phyloP scores from a whole-genome alignment of 305 asterid species.

The Petunia hybrid region DNA sequence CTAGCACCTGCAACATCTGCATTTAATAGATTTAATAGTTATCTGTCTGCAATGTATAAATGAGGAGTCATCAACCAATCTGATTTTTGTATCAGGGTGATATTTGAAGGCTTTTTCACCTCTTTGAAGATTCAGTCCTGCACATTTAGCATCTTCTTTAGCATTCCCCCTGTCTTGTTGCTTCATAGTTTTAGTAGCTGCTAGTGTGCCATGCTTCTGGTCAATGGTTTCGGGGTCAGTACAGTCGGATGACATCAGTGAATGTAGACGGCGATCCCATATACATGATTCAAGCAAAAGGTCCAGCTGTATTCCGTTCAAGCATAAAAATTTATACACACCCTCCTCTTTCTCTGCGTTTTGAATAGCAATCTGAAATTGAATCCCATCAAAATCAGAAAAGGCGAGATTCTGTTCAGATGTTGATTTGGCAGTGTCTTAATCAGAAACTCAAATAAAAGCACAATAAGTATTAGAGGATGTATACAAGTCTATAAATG shows the following conservation, averaged over 20 bases:
- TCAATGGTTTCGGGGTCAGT: conserved; percentile 41
- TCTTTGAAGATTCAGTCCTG: too few species aligned
- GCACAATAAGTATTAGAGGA: too few species aligned
- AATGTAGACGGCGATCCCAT: conserved; percentile 84
- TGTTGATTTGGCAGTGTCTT: not conserved
- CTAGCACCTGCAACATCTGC: conserved; percentile 39
- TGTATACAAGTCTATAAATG: too few species aligned
- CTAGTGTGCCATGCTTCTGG: conserved; percentile 30
- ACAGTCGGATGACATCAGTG: conserved; percentile 61
- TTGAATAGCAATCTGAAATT: conserved; percentile 60
- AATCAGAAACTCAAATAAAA: too few species aligned
- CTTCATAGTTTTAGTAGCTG: conserved; percentile 36
- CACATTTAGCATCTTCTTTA: too few species aligned
- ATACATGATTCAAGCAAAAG: conserved; percentile 70
- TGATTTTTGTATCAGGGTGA: conserved; percentile 41
- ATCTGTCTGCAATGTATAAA: conserved; percentile 42
- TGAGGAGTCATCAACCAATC: conserved; percentile 39
- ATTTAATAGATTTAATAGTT: conserved; percentile 43
- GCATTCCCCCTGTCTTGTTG: not conserved
- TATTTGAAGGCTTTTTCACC: too few species aligned
- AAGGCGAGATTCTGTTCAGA: conserved; percentile 20
- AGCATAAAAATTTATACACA: conserved; percentile 55
- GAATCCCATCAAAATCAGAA: conserved; percentile 20
- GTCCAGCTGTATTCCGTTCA: conserved; percentile 72
- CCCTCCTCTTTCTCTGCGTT: conserved; percentile 50